Evolutionary conservation across 2,329 filamentous ascomycete genomes (phyloP).

Genomic region (Ilyonectria destructans): DNA sequence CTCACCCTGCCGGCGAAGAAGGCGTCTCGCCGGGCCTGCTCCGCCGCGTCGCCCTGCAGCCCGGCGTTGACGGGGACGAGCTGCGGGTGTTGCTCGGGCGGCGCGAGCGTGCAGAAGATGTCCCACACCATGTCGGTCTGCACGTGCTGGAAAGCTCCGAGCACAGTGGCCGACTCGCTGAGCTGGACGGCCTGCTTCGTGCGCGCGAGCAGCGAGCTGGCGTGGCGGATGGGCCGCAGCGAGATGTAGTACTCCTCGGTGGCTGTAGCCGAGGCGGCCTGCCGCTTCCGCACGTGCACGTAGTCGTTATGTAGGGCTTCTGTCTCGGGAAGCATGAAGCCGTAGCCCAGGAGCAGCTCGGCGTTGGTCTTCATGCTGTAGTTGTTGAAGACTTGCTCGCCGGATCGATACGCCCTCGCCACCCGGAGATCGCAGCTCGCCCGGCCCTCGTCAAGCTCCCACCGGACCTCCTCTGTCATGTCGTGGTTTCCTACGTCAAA

Average conservation of each 20-base stretch:
- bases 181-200: slow-evolving; percentile 57
- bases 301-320: slow-evolving; percentile 72
- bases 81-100: slow-evolving; percentile 50
- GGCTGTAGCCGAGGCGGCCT: slow-evolving; percentile 36
- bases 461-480: slow-evolving; percentile 72
- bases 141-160: slow-evolving; percentile 65
- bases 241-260: slow-evolving; percentile 68
- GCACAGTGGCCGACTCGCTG: slow-evolving; percentile 44
- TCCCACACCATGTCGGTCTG: slow-evolving; percentile 70
- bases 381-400: slow-evolving; percentile 77
- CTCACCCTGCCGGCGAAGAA: slow-evolving; percentile 54
- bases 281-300: slow-evolving; percentile 68
- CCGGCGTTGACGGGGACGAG: slow-evolving; percentile 46
- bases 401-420: slow-evolving; percentile 62
- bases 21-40: slow-evolving; percentile 42
- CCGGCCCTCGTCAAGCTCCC: slow-evolving; percentile 66
- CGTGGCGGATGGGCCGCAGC: slow-evolving; percentile 63
- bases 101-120: slow-evolving; percentile 60
- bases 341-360: slow-evolving; percentile 77
- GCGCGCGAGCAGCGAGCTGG: slow-evolving; percentile 64
- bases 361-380: slow-evolving; percentile 84
- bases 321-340: slow-evolving; percentile 70
- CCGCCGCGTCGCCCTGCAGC: slow-evolving; percentile 48
- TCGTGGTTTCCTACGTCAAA: slow-evolving; percentile 83
- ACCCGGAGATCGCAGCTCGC: slow-evolving; percentile 62